Conservation (phyloP, 257 asterid genomes). For the Rubia yunnanensis region DNA sequence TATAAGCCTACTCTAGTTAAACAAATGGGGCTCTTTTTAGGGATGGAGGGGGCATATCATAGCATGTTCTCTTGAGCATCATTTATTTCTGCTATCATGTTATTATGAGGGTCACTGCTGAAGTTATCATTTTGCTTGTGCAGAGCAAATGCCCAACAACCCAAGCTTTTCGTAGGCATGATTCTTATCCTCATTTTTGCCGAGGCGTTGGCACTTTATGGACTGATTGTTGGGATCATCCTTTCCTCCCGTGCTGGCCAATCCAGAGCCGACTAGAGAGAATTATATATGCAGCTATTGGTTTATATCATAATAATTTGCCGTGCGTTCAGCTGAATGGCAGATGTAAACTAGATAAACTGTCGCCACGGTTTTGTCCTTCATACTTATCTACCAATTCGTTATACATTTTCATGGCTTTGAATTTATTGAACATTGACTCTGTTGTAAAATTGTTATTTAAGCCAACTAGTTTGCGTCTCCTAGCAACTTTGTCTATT, state of each 20-base stretch:
- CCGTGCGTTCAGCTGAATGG: slow-evolving; percentile 1
- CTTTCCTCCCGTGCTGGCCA: slow-evolving; percentile 29
- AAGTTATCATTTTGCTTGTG: slow-evolving; percentile 3
- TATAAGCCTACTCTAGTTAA: not conserved
- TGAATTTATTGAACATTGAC: not conserved
- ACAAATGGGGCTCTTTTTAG: not conserved
- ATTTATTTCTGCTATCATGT: not conserved
- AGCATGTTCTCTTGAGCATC: not conserved
- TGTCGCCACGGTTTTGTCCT: slow-evolving; percentile 5
- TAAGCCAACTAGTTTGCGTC: not conserved
- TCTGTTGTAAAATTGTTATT: not conserved
- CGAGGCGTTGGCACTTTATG: slow-evolving; percentile 23
- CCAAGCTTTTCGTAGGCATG: slow-evolving; percentile 26
- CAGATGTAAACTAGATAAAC: slow-evolving; percentile 2
- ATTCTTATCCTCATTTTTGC: slow-evolving; percentile 27
- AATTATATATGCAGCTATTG: not conserved
- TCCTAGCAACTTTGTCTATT: too few species aligned
- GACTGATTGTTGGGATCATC: slow-evolving; percentile 24
- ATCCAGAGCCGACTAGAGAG: slow-evolving; percentile 20
- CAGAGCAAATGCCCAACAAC: slow-evolving; percentile 29
- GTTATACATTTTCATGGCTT: slow-evolving; percentile 1
- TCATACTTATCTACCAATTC: not conserved
- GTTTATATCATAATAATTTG: not conserved
- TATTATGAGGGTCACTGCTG: not conserved
- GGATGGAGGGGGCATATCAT: not conserved